Base-by-base conservation (phyloP, 441 rosid species). In the Isatis lusitanica region DNA sequence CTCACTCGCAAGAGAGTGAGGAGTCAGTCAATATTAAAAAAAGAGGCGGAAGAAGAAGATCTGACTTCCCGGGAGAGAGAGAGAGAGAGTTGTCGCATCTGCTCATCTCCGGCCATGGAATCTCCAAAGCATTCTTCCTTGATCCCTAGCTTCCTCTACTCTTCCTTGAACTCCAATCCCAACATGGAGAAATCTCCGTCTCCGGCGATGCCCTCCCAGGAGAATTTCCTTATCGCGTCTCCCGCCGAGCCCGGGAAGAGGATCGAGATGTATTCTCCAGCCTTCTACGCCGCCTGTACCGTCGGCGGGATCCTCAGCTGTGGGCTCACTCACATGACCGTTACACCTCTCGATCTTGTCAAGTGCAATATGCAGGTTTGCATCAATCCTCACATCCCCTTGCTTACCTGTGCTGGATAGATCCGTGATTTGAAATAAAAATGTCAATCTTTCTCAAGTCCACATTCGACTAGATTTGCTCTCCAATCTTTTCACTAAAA, bases 271-370 rank as follows among this genome's bases (percentile, higher is more conserved):
- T 93, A 95, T 60, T 93, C 98, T 0, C 97, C 98, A 0, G 86
- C 91, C 47, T 93, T 90, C 79, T 95, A 95, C 75, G 92, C 98
- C 38, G 97, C 99, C 17, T 95, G 98, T 74, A 95, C 99, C 16
- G 64, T 71, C 61, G 98, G 97, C 21, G 98, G 98, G n/a, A 90
- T 91, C 67, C 85, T 95, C 74, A 90, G 99, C 85, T 95, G 99
- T 71, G 99, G 99, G 50, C 89, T 93, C 38, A 95, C 99, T 80
- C 99, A 95, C 81, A 95, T 56, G 97, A 4, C 93, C 33, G 97
- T 96, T 78, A 96, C 97, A 66, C 99, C 99, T 74, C 99, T 96
- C 71, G 99, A 96, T 81, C 97, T 96, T 21, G 98, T 96, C 90
- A 96, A 96, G 87, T 96, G 99, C 59, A 96, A 96, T 80, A 96